Conservation (phyloP, 2,329 filamentous ascomycete species). For the Ophiostoma himal-ulmi region DNA sequence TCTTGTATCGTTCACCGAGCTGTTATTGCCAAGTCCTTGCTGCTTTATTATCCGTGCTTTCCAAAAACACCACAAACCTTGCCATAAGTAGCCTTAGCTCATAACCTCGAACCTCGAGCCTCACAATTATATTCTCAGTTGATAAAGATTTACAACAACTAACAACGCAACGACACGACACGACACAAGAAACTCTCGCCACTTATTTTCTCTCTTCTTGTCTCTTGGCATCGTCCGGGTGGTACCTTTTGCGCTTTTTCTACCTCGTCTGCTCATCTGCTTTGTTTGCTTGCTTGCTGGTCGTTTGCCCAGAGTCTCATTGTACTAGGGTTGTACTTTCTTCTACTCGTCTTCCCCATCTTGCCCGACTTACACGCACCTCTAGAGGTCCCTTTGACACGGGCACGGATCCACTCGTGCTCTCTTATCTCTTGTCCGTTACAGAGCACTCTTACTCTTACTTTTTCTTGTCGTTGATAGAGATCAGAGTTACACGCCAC, state of each 20-base stretch:
- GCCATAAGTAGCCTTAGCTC: not conserved
- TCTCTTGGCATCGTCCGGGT: not conserved
- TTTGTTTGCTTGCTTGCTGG: slow-evolving; percentile 1
- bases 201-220: not conserved
- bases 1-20: not conserved
- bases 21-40: not conserved
- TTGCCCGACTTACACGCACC: slow-evolving; percentile 7
- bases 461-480: slow-evolving; percentile 4
- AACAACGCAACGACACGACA: not conserved
- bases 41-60: not conserved
- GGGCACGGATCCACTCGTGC: not conserved
- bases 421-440: slow-evolving; percentile 14
- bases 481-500: not conserved
- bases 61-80: not conserved
- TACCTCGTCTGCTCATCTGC: not conserved
- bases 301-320: not conserved
- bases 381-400: not conserved
- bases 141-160: not conserved
- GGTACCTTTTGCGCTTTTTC: not conserved
- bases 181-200: not conserved
- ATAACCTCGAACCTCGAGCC: too few relatives aligned
- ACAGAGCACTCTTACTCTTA: slow-evolving; percentile 8
- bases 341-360: slow-evolving; percentile 8
- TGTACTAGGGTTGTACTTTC: not conserved
- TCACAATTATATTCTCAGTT: too few relatives aligned